phyloP scores from a whole-genome alignment of 139 green algal genomes.

The Asterochloris sp. region DNA sequence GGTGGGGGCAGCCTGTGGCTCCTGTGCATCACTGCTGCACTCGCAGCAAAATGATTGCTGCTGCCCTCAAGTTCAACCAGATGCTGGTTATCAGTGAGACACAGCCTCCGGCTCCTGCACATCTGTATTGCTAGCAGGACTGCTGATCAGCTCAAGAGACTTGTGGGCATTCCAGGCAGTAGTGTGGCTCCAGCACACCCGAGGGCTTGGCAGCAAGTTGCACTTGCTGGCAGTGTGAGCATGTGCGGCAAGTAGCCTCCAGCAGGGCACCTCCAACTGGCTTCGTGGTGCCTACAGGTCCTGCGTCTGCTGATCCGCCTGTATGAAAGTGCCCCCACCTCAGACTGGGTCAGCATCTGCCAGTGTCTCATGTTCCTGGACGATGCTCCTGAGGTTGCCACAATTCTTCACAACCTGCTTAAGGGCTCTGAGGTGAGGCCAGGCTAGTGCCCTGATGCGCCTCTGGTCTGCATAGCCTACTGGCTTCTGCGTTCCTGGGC shows the following conservation, averaged over 20 bases:
- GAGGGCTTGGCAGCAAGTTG: not conserved
- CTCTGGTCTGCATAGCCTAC: too few species aligned
- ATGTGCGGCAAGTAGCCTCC: not conserved
- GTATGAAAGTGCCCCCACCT: constrained; percentile 53
- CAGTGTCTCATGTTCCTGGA: constrained; percentile 93
- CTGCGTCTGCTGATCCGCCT: constrained; percentile 78
- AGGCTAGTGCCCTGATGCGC: not conserved
- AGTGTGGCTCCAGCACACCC: not conserved
- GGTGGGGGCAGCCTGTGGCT: constrained; percentile 3
- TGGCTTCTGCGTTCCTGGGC: not conserved
- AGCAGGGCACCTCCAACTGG: not conserved
- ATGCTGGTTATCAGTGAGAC: too few species aligned
- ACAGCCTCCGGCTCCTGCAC: not conserved
- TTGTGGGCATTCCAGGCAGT: too few species aligned
- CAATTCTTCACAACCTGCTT: constrained; percentile 81
- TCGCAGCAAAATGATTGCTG: too few species aligned
- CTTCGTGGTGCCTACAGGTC: constrained; percentile 45
- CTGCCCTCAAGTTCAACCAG: too few species aligned
- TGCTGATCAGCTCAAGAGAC: too few species aligned
- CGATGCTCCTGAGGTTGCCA: constrained; percentile 72
- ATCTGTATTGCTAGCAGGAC: not conserved
- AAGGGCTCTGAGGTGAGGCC: constrained; percentile 46
- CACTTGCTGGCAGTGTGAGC: not conserved
- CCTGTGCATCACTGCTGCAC: too few species aligned
- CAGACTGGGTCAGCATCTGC: constrained; percentile 84